Base-by-base conservation (phyloP, 106 monocot genomes). In the Acanthochlamys bracteata region DNA sequence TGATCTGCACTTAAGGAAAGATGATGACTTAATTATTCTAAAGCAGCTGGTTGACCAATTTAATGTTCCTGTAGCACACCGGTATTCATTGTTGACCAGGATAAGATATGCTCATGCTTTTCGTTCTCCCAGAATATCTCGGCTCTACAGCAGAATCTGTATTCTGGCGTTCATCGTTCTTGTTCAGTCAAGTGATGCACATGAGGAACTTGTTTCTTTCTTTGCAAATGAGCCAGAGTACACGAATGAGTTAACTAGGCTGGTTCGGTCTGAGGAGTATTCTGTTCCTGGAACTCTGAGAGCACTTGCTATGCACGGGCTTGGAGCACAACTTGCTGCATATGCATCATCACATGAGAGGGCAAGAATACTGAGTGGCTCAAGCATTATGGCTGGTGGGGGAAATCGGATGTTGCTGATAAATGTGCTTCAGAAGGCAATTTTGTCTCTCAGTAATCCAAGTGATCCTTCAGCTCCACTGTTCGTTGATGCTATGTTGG, bases 211-310 rank as follows among this genome's bases (percentile, higher is more conserved):
- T 46, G 73, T 78, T 20, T 92, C 89, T 26, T 92, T 92, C 76
- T 99, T 92, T 79, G 90, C 92, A 19, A 92, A 99, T 88, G 98
- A 99, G 57, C 98, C 98, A 59, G 92, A 92, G 59, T 92, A 85
- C 57, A 89, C 86, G 14, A 99, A 92, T 63, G 98, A 99, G 73
- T 67, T 99, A 59, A 99, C 89, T 57, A 78, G 83, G 41, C 85
- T 99, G 67, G 92, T 99, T 42, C 87, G 86, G 9, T 79, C 92
- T 24, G 98, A 92, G 77, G 86, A 33, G 33, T 33, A 89, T 40
- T 83, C 72, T 74, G 81, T 99, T 22, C 89, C 98, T 74, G 86
- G 79, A 23, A 77, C 60, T 39, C 59, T 99, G 39, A 84, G 89
- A 46, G 83, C 92, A 26, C 83, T 99, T 63, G 88, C 92, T n/a